Base-by-base conservation (phyloP, 2,329 filamentous ascomycete species). In the Cytospora piceae region DNA sequence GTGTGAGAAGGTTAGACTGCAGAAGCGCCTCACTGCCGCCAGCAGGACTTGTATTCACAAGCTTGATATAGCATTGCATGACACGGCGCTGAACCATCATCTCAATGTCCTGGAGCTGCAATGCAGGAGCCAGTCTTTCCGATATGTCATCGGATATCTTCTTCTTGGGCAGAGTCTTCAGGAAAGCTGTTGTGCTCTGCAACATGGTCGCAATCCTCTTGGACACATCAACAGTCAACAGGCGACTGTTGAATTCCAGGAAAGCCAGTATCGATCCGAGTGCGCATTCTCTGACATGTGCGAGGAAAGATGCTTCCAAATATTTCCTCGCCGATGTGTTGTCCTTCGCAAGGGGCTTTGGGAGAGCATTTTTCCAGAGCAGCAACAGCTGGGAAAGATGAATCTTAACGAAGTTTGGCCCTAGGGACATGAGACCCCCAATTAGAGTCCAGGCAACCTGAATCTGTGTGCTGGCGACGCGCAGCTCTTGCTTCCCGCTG, bases 381-480 rank as follows among this genome's bases (percentile, higher is more conserved):
- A 99, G 81, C 64, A 99, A 87, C 27, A 99, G 83, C 74, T 99
- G 95, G 2, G 94, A 94, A 9, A 99, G 84, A 77, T 99, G 95
- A 29, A 98, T 98, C 79, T 99, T 99, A 77, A 98, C 94, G 76
- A 99, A 99, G 76, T 97, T 98, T 4, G 95, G 94, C 0, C 95
- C 95, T 0, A 99, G 84, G 0, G 94, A 93, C 94, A 98, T 98
- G 63, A 99, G 81, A 0, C 96, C 95, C 46, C 96, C 95, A 56
- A 99, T 96, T 65, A 99, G 81, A 57, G 96, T 96, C 94, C 95
- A 99, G 6, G 95, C 95, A 2, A 99, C 94, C 75, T 99, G 95
- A 29, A 99, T 93, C 74, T 99, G 95, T 1, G 93, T 97, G 72
- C 92, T 92, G 8, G 95, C 96, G 42, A 95, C 88, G 32, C 94